Conservation (phyloP, 495 filamentous ascomycete species). For the Penicillium lividum region DNA sequence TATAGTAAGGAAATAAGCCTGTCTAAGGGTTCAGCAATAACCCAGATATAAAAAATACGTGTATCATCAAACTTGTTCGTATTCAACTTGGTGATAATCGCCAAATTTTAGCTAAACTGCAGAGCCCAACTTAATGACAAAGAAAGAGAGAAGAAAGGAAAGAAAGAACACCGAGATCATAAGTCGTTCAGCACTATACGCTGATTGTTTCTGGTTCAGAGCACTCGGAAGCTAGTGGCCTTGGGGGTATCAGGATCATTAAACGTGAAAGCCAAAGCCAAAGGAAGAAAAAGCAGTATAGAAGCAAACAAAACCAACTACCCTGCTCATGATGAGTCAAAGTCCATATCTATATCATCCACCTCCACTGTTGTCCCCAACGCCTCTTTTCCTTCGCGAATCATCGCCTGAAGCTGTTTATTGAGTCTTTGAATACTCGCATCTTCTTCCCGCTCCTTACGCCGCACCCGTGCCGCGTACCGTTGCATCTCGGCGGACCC, state of each 20-base stretch:
- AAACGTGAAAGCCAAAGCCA: neutral
- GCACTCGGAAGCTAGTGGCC: neutral
- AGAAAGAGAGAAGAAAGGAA: conserved; percentile 4
- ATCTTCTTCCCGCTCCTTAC: conserved; percentile 77
- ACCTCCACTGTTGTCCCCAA: conserved; percentile 78
- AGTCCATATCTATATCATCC: conserved; percentile 55
- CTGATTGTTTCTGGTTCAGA: conserved; percentile 2
- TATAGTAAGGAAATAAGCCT: no score
- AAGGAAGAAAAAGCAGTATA: neutral
- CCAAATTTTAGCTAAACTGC: neutral
- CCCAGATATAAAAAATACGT: no score
- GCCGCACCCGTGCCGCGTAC: conserved; percentile 63
- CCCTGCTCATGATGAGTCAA: conserved; percentile 16
- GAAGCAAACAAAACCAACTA: conserved; percentile 7
- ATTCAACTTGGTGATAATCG: neutral
- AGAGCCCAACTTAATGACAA: neutral
- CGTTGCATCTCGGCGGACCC: conserved; percentile 63
- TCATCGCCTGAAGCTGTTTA: conserved; percentile 76
- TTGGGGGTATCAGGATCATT: conserved; percentile 28
- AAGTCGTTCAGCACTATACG: conserved; percentile 12
- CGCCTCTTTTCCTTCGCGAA: conserved; percentile 83
- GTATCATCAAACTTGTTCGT: neutral
- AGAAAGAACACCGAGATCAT: conserved; percentile 24
- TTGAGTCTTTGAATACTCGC: conserved; percentile 76
- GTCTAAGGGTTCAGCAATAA: no score